A percentile compares a stretch with the other conserved stretches of the same genome.
These are phyloP conservation scores for Citrus inodora DNA, from an alignment of 345 rosid genomes.

Conservation along the genomic window DNA sequence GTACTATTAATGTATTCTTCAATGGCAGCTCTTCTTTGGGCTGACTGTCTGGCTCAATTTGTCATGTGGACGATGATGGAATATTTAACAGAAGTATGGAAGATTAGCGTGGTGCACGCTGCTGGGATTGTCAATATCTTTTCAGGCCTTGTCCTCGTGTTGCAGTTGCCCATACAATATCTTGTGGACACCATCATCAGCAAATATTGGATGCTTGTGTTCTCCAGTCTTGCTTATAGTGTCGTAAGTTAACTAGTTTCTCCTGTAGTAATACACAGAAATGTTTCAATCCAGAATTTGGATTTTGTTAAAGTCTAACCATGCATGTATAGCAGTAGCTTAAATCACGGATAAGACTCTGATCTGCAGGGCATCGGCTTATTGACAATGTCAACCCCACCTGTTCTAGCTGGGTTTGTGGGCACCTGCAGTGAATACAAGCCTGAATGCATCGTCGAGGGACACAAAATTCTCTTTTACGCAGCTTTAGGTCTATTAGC, in stretches of 20 bases:
- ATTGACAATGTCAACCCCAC: conserved; percentile 16
- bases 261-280: no score
- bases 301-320: no score
- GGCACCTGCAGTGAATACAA: conserved; percentile 14
- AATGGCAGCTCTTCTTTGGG: conserved; percentile 6
- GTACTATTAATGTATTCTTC: no score
- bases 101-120: conserved; percentile 13
- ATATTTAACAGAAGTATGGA: conserved; percentile 23
- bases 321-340: no score
- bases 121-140: conserved; percentile 20
- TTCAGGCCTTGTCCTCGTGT: neutral
- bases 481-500: conserved; percentile 16
- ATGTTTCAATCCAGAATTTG: no score
- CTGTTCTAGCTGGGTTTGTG: neutral
- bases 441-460: conserved; percentile 12
- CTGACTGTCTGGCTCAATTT: neutral
- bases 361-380: conserved; percentile 11
- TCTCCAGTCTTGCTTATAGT: conserved; percentile 10
- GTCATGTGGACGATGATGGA: conserved; percentile 18
- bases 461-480: conserved; percentile 17
- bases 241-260: neutral
- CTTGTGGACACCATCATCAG: conserved; percentile 12
- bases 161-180: conserved; percentile 6
- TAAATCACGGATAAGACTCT: neutral
- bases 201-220: conserved; percentile 14